A percentile compares a stretch with the other conserved stretches of the same genome.
Conservation (phyloP, 345 rosid genomes). For the Sisymbrium altissimum region DNA sequence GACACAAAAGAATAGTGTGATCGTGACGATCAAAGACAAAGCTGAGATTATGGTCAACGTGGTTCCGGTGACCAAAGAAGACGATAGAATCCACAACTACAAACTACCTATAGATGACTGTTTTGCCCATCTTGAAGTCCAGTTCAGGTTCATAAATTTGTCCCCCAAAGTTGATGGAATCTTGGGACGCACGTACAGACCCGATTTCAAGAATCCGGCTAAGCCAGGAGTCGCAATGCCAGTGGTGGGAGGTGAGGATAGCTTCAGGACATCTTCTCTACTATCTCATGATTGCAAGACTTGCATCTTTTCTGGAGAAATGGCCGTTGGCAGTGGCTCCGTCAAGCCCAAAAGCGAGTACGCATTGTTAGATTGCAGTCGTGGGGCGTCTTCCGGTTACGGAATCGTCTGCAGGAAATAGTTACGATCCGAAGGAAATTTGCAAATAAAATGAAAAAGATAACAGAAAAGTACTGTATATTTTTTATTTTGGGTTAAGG, state of each 20-base stretch:
- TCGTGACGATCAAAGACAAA: constrained; percentile 35
- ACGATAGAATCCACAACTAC: constrained; percentile 49
- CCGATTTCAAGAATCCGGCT: constrained; percentile 54
- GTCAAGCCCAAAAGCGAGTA: background rate
- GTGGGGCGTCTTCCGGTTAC: background rate
- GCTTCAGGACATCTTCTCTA: constrained; percentile 43
- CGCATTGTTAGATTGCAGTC: constrained; percentile 6
- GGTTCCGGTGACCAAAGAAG: constrained; percentile 65
- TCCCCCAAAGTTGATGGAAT: constrained; percentile 59
- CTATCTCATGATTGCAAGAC: constrained; percentile 36
- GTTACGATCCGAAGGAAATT: background rate
- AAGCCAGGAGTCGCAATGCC: constrained; percentile 64
- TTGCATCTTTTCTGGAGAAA: constrained; percentile 21
- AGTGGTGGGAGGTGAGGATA: constrained; percentile 48
- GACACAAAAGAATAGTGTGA: constrained; percentile 42
- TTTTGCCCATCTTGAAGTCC: constrained; percentile 61
- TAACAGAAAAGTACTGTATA: background rate
- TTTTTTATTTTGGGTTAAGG: background rate
- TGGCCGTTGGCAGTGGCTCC: background rate
- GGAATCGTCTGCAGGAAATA: constrained; percentile 11
- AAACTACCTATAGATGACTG: constrained; percentile 48
- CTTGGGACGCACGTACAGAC: constrained; percentile 54
- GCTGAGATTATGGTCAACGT: constrained; percentile 51
- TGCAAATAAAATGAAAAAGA: background rate
- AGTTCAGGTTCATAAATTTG: constrained; percentile 45